Evolutionary conservation across 768 basidiomycete genomes (phyloP).

Genomic region (Austroboletus eburneus): DNA sequence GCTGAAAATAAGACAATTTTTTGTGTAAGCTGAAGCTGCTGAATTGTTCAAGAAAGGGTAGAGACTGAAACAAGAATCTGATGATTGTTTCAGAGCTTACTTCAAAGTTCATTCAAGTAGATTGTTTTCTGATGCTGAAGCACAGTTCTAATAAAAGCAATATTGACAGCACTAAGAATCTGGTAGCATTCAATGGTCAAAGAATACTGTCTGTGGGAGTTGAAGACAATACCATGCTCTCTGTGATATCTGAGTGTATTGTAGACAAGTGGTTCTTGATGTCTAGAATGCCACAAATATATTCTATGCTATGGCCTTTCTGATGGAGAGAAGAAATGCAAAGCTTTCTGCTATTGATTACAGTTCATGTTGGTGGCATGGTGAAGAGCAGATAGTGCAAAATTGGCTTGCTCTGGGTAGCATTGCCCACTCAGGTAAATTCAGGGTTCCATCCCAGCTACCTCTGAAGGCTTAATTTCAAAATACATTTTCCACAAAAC

Average conservation of each 20-base stretch:
- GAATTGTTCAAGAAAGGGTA: background rate
- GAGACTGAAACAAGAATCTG: background rate
- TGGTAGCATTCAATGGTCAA: background rate
- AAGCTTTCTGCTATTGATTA: background rate
- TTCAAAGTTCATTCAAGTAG: slow-evolving; percentile 3
- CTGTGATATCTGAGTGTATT: background rate
- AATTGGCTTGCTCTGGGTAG: background rate
- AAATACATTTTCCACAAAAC: background rate
- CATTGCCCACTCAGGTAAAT: background rate
- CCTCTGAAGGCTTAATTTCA: background rate
- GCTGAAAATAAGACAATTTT: slow-evolving; percentile 6
- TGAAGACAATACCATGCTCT: background rate
- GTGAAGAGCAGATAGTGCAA: background rate
- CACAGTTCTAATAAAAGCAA: background rate
- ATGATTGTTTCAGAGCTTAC: background rate
- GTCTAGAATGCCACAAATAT: background rate
- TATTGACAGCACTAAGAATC: background rate
- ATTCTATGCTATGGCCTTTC: background rate
- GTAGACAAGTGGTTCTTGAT: background rate
- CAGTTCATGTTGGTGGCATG: background rate
- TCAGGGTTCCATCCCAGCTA: background rate
- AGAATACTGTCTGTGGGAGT: background rate
- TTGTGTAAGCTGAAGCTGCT: slow-evolving; percentile 1
- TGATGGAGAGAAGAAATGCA: background rate
- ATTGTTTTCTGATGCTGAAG: background rate